Evolutionary conservation across 805 yeast species (phyloP).

Genomic region (Naumovozyma castellii): DNA sequence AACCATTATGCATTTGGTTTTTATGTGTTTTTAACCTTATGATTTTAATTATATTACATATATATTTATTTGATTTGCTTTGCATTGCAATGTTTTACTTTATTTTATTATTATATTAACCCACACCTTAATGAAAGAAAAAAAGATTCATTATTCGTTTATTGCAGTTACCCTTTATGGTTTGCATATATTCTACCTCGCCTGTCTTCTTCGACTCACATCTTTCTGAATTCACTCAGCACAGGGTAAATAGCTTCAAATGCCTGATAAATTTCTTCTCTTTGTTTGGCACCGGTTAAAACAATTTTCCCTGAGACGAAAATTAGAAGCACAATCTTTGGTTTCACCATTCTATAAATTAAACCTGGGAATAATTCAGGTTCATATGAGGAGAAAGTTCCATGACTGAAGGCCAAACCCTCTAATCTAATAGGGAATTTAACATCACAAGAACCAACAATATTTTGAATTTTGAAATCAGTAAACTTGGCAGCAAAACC

Average conservation of each 20-base stretch:
- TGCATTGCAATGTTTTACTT: too few species aligned
- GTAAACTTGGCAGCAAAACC: constrained; percentile 97
- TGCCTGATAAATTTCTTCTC: constrained; percentile 97
- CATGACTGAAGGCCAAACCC: constrained; percentile 96
- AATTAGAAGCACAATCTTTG: constrained; percentile 89
- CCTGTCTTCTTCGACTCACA: too few species aligned
- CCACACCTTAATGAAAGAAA: not conserved
- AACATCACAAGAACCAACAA: constrained; percentile 97
- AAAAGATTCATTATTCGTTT: not conserved
- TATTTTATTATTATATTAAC: not conserved
- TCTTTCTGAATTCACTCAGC: constrained; percentile 90
- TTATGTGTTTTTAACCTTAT: not conserved
- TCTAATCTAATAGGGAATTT: constrained; percentile 95
- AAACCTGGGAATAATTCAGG: constrained; percentile 97
- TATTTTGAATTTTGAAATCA: constrained; percentile 95
- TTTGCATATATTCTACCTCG: not conserved
- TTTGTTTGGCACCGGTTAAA: constrained; percentile 95
- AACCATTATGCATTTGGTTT: too few species aligned
- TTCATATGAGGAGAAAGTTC: constrained; percentile 96
- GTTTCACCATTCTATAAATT: constrained; percentile 98
- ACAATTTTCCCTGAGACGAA: constrained; percentile 97
- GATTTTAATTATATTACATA: not conserved
- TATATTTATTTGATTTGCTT: too few species aligned
- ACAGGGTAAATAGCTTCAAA: constrained; percentile 98
- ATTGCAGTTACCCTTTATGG: not conserved